A percentile compares a stretch with the other conserved stretches of the same genome.
Conservation (phyloP, 1,284 basidiomycete genomes). For the Sphaerobolus stellatus region DNA sequence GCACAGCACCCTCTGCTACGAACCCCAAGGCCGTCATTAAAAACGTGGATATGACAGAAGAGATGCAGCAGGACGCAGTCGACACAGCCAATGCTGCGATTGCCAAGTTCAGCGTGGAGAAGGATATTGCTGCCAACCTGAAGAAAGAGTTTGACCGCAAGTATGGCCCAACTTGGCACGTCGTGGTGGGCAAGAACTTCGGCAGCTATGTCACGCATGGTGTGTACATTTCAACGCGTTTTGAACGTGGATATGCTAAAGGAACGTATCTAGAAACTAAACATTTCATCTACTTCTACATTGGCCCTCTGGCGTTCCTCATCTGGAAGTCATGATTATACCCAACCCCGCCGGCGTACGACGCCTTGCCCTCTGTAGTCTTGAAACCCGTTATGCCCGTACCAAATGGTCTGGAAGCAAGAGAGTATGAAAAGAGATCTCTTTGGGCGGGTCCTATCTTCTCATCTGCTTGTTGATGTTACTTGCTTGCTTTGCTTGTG, state of each 20-base stretch:
- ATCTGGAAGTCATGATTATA: conserved; percentile 82
- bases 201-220: conserved; percentile 97
- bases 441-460: too few species aligned
- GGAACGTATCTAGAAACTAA: conserved; percentile 91
- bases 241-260: too few species aligned
- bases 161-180: conserved; percentile 95
- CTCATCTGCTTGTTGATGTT: too few species aligned
- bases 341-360: too few species aligned
- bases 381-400: too few species aligned
- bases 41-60: conserved; percentile 95
- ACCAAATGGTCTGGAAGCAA: too few species aligned
- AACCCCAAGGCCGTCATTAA: conserved; percentile 85
- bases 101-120: conserved; percentile 91
- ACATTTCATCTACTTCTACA: conserved; percentile 97
- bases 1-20: not conserved
- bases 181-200: conserved; percentile 97
- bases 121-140: conserved; percentile 96
- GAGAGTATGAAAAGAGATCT: too few species aligned
- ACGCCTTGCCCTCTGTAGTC: too few species aligned
- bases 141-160: conserved; percentile 96
- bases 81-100: conserved; percentile 85
- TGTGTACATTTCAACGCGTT: conserved; percentile 47
- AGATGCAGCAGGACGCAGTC: conserved; percentile 92
- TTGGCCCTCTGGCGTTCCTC: conserved; percentile 85
- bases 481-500: too few species aligned